Evolutionary conservation across 2,329 filamentous ascomycete genomes (phyloP).

Genomic region (Allantophomopsis lycopodina): DNA sequence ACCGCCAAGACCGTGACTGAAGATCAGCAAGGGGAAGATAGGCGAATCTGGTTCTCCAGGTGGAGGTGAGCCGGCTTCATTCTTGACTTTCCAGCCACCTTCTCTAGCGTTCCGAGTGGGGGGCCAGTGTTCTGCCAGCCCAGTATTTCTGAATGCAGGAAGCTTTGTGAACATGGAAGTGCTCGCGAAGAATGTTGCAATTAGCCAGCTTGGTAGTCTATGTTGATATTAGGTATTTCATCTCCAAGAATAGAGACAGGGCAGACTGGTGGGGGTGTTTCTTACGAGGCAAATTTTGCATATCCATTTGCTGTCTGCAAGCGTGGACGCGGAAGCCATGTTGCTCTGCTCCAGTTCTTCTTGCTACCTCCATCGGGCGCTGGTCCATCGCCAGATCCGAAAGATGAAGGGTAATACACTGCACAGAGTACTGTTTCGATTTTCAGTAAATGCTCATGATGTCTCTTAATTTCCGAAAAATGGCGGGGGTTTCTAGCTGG

Average conservation of each 20-base stretch:
- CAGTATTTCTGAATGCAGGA: constrained; percentile 47
- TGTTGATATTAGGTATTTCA: too few relatives aligned
- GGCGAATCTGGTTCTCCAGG: constrained; percentile 24
- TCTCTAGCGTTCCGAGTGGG: constrained; percentile 23
- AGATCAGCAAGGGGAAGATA: constrained; percentile 47
- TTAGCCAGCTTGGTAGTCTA: constrained; percentile 30
- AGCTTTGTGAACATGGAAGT: constrained; percentile 52
- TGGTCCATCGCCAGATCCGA: constrained; percentile 22
- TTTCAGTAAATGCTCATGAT: constrained; percentile 30
- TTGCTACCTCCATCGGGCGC: constrained; percentile 22
- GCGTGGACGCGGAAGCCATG: constrained; percentile 48
- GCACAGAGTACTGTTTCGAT: constrained; percentile 48
- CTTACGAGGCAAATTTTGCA: constrained; percentile 35
- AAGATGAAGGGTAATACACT: constrained; percentile 48
- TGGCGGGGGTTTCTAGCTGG: constrained; percentile 29
- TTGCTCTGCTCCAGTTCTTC: constrained; percentile 33
- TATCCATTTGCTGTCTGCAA: constrained; percentile 43
- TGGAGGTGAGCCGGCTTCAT: constrained; percentile 23
- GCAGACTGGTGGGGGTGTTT: too few relatives aligned
- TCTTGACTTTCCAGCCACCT: constrained; percentile 24
- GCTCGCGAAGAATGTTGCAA: constrained; percentile 36
- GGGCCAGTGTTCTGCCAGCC: constrained; percentile 40
- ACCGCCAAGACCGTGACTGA: constrained; percentile 53
- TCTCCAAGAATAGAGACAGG: too few relatives aligned
- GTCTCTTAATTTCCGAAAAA: constrained; percentile 34